Conservation (phyloP, 306 rosid species). For the Luffa aegyptiaca region DNA sequence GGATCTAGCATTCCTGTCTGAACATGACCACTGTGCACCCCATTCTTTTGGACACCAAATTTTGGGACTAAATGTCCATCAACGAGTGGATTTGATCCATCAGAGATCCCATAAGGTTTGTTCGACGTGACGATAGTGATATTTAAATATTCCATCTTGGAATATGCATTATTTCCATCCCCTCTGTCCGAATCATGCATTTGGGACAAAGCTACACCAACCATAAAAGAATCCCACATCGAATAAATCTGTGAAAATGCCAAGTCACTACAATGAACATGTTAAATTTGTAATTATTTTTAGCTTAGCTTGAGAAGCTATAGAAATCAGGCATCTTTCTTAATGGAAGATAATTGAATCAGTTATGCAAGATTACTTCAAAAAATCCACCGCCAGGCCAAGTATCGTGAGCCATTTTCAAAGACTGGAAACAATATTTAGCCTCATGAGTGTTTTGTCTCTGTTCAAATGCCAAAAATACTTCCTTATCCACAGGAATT, state of each 20-base stretch:
- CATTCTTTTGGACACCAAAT: conserved; percentile 48
- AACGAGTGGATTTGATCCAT: conserved; percentile 82
- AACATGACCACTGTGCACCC: conserved; percentile 88
- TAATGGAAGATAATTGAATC: conserved; percentile 4
- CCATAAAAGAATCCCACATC: conserved; percentile 84
- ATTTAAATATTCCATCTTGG: conserved; percentile 77
- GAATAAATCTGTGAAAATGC: conserved; percentile 54
- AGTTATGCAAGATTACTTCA: conserved; percentile 30
- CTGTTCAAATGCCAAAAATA: conserved; percentile 52
- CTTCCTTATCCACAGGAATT: conserved; percentile 50
- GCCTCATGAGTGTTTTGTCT: conserved; percentile 64
- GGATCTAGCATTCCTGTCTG: conserved; percentile 77
- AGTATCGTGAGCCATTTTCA: conserved; percentile 74
- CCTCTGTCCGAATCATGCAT: conserved; percentile 42
- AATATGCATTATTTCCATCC: conserved; percentile 58
- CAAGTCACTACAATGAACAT: background rate
- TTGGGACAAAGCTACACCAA: conserved; percentile 72
- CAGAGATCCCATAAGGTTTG: conserved; percentile 61
- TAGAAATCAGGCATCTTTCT: background rate
- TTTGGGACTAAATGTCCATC: conserved; percentile 43
- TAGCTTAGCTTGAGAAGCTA: conserved; percentile 2
- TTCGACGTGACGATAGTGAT: conserved; percentile 79
- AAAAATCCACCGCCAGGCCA: conserved; percentile 60
- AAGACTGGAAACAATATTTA: conserved; percentile 64
- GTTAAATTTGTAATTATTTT: conserved; percentile 2